phyloP scores from a whole-genome alignment of 2,329 filamentous ascomycete species.

The Coniochaeta ligniaria region DNA sequence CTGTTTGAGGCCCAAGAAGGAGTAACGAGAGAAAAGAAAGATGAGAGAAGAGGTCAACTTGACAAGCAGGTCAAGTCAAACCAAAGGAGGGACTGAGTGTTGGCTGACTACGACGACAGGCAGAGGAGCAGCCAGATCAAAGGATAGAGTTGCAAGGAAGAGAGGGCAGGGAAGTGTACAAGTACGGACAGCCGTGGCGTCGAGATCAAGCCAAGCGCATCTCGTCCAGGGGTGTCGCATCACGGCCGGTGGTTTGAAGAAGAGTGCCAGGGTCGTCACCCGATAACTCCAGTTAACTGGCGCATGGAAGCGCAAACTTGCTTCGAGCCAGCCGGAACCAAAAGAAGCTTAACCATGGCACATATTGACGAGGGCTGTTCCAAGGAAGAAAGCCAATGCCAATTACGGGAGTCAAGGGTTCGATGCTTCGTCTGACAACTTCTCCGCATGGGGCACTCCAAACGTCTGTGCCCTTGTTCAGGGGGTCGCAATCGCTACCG shows the following conservation, averaged over 20 bases:
- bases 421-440: not conserved
- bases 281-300: not conserved
- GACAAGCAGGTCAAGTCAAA: not conserved
- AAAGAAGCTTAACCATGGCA: not conserved
- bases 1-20: conserved; percentile 5
- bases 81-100: not conserved
- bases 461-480: not conserved
- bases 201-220: not conserved
- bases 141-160: not conserved
- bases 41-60: not conserved
- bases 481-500: not conserved
- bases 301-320: not conserved
- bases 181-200: not conserved
- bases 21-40: not conserved
- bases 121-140: not conserved
- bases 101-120: not conserved
- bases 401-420: conserved; percentile 1
- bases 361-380: not conserved
- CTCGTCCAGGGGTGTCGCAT: not conserved
- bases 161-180: conserved; percentile 1
- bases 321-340: not conserved
- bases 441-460: not conserved
- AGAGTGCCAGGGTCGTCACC: not conserved
- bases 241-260: not conserved
- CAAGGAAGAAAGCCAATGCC: conserved; percentile 1